phyloP scores from a whole-genome alignment of 768 basidiomycete species.

The Royoungia palumana region DNA sequence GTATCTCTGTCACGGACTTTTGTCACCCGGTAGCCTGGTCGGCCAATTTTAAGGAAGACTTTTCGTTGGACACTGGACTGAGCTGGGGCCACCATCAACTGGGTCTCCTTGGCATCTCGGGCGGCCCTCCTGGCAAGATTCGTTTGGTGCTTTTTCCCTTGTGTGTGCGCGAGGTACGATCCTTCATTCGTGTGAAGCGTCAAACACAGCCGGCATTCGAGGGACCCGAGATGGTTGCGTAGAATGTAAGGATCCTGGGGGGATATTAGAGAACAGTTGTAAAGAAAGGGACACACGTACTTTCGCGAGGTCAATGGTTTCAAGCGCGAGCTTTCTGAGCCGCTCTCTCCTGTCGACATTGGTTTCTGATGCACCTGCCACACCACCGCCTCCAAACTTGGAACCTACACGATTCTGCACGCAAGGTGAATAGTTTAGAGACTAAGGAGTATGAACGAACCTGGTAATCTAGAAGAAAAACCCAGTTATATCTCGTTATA shows the following conservation, averaged over 20 bases:
- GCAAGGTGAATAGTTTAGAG: conserved; percentile 1
- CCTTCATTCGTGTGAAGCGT: conserved; percentile 99
- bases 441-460: conserved; percentile 32
- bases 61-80: conserved; percentile 83
- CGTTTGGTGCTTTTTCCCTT: conserved; percentile 99
- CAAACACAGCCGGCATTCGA: conserved; percentile 96
- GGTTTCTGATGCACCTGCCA: conserved; percentile 91
- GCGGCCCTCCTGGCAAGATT: conserved; percentile 96
- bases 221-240: conserved; percentile 95
- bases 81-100: conserved; percentile 82
- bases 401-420: conserved; percentile 90
- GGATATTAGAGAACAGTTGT: conserved; percentile 10
- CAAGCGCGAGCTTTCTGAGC: conserved; percentile 89
- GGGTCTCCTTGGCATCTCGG: conserved; percentile 92
- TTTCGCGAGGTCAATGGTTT: conserved; percentile 98
- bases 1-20: conserved; percentile 92
- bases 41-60: conserved; percentile 95
- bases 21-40: conserved; percentile 93
- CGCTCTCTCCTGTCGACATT: conserved; percentile 96
- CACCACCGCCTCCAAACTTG: conserved; percentile 95
- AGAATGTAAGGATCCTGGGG: conserved; percentile 93
- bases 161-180: conserved; percentile 97
- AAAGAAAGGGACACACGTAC: conserved; percentile 38
- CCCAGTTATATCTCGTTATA: conserved; percentile 4
- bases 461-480: conserved; percentile 56